Base-by-base conservation (phyloP, 2,329 filamentous ascomycete species). In the Verticillium dahliae region DNA sequence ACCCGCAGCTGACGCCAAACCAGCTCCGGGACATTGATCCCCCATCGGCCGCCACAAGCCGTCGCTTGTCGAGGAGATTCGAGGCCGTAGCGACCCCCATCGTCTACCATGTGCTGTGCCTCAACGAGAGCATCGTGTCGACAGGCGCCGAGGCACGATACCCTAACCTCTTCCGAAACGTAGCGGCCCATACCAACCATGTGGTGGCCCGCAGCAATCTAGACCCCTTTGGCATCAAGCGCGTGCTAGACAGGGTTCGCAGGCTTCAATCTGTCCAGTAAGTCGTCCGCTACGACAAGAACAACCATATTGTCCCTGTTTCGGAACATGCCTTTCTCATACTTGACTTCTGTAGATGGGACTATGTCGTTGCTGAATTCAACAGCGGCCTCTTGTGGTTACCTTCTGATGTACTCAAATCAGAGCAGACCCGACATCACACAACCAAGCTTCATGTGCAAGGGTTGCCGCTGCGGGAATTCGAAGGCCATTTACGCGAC, bases 61-160 rank as follows among this genome's bases (percentile, higher is more conserved):
- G 78, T n/a, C 66, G 71, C 58, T 66, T 77, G 27, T 81, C 75
- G 45, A 72, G 67, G 58, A 71, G 74, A 38, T 73, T 81, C 56
- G 69, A 80, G 60, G 70, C 71, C 15, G 74, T 81, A 50, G 72
- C 74, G 45, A 78, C 74, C 11, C 80, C 80, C 0, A 73, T 81
- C 27, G 67, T 71, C 45, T 82, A 80, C 66, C 72, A 72, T 37
- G 70, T 67, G 9, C 60, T 81, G 27, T 66, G 67, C 1, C 65
- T 81, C 22, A 80, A 75, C 58, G 68, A 73, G 52, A 62, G 65
- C 41, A 72, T 81, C 13, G 70, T 79, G 57, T 68, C 69, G 11
- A 68, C 69, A 6, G 67, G 72, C 58, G 72, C 74, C n/a, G 71
- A 74, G 50, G 65, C 61, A 14, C 65, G 65, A 10, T 74, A 75